Evolutionary conservation across 331 rosid genomes (phyloP).

Genomic region (Quercus tomentella): DNA sequence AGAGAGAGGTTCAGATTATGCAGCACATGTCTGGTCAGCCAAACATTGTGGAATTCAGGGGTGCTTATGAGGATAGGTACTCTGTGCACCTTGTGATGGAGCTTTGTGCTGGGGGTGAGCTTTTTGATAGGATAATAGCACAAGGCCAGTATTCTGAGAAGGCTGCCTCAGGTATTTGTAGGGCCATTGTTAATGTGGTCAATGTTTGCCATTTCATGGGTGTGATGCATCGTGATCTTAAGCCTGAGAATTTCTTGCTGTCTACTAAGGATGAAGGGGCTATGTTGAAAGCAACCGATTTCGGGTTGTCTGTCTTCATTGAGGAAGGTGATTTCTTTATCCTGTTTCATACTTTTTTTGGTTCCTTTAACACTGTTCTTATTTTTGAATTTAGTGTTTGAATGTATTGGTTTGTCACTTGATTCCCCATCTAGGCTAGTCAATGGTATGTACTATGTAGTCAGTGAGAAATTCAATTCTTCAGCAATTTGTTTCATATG

Average conservation of each 20-base stretch:
- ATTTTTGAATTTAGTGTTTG: neutral
- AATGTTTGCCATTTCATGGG: slow-evolving; percentile 93
- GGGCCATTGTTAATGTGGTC: slow-evolving; percentile 74
- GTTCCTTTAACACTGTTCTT: neutral
- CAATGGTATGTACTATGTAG: too few relatives aligned
- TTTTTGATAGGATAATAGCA: slow-evolving; percentile 79
- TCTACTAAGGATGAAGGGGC: slow-evolving; percentile 62
- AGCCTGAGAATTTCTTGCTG: slow-evolving; percentile 94
- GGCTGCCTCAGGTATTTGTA: slow-evolving; percentile 67
- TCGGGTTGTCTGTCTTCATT: slow-evolving; percentile 86
- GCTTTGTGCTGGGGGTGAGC: slow-evolving; percentile 92
- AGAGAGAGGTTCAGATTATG: slow-evolving; percentile 84
- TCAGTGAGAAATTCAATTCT: too few relatives aligned
- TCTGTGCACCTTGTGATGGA: slow-evolving; percentile 92
- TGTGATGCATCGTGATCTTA: slow-evolving; percentile 86
- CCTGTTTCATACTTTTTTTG: neutral
- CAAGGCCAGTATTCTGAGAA: slow-evolving; percentile 83
- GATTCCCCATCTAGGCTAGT: too few relatives aligned
- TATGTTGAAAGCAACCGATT: slow-evolving; percentile 84
- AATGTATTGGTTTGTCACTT: neutral
- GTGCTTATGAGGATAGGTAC: slow-evolving; percentile 70
- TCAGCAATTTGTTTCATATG: too few relatives aligned
- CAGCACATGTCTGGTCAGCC: slow-evolving; percentile 93
- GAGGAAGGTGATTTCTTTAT: slow-evolving; percentile 58
- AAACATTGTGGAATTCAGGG: slow-evolving; percentile 78